Percentiles rank a stretch among this genome's conserved stretches.
Evolutionary conservation across 78 protist genomes (phyloP).

Genomic region (Creolimax fragrantissima): DNA sequence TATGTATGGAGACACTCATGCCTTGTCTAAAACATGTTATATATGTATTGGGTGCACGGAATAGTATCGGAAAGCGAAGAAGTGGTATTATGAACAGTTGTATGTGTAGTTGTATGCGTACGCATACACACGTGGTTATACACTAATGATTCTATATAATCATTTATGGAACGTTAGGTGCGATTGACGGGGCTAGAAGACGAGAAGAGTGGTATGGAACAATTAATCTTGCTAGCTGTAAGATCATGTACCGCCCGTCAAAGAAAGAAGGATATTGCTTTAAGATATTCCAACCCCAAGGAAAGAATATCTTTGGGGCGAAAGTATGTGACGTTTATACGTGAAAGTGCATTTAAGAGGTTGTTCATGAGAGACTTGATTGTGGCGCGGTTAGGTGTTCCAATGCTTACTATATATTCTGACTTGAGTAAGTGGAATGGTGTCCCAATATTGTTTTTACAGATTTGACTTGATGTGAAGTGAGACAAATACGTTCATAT

Average conservation of each 20-base stretch:
- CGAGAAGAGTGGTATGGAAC: not conserved
- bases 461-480: too few relatives aligned
- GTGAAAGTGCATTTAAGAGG: too few relatives aligned
- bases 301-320: not conserved
- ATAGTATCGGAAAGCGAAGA: too few relatives aligned
- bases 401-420: not conserved
- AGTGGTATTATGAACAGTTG: not conserved
- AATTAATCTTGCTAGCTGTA: not conserved
- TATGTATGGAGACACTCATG: not conserved
- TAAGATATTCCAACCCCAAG: conserved; percentile 9
- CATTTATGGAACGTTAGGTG: not conserved
- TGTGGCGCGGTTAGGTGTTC: too few relatives aligned
- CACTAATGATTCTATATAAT: not conserved
- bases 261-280: conserved; percentile 29
- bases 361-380: not conserved
- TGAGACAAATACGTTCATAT: not conserved
- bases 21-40: not conserved
- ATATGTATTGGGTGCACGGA: too few relatives aligned
- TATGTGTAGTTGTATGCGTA: not conserved
- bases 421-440: too few relatives aligned
- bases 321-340: too few relatives aligned
- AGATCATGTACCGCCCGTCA: not conserved
- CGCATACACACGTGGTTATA: not conserved
- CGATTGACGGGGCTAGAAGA: not conserved
- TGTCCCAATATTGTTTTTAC: too few relatives aligned